A percentile compares a stretch with the other conserved stretches of the same genome.
Conservation (phyloP, 2,329 filamentous ascomycete genomes). For the Fusarium irregulare region DNA sequence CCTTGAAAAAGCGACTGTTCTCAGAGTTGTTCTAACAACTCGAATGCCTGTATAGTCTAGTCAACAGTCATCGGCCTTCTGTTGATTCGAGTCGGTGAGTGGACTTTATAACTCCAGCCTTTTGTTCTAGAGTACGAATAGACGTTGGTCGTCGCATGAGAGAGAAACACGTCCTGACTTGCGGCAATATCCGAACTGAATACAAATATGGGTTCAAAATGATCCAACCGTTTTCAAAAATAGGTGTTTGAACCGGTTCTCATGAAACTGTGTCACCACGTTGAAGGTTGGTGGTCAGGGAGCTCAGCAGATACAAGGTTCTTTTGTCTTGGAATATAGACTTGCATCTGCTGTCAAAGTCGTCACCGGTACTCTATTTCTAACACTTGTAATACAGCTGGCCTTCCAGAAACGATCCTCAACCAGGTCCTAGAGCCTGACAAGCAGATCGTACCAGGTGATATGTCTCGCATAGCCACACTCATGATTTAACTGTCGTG, state of each 20-base stretch:
- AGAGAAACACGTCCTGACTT: accelerated
- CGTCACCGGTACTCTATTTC: background rate
- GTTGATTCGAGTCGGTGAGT: accelerated
- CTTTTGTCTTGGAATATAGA: background rate
- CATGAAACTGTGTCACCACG: background rate
- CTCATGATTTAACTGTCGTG: background rate
- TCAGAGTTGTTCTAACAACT: no score
- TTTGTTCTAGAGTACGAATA: background rate
- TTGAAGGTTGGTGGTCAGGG: background rate
- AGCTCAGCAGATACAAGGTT: background rate
- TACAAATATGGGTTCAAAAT: background rate
- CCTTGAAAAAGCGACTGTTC: accelerated
- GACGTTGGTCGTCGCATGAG: no score
- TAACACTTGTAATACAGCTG: background rate
- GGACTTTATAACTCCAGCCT: background rate
- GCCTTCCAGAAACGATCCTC: background rate
- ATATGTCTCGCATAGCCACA: background rate
- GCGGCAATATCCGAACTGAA: background rate
- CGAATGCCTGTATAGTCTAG: no score
- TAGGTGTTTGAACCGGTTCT: background rate
- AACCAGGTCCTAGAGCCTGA: background rate
- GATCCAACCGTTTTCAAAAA: background rate
- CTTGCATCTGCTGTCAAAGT: accelerated
- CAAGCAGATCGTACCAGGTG: background rate
- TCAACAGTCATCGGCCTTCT: accelerated